Evolutionary conservation across 208 protist genomes (phyloP).

Genomic region (Acanthamoeba sp.): DNA sequence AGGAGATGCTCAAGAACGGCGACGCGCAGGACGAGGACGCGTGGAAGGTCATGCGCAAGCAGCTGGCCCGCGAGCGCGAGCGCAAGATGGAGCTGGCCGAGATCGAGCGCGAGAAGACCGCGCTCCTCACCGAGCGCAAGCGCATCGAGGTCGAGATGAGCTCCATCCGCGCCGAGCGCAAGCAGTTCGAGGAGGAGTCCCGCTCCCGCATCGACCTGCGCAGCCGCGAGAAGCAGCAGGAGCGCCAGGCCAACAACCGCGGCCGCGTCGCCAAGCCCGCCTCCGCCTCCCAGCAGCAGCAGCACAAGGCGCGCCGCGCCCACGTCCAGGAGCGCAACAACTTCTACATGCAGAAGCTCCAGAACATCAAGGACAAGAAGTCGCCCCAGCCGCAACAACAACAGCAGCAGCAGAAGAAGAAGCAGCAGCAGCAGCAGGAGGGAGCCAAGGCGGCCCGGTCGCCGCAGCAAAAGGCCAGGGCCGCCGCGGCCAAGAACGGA

Average conservation of each 20-base stretch:
- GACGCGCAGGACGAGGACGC: slow-evolving; percentile 29
- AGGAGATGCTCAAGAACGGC: slow-evolving; percentile 12
- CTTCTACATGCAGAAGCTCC: slow-evolving; percentile 59
- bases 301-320: neutral
- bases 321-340: slow-evolving; percentile 33
- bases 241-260: slow-evolving; percentile 30
- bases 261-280: neutral
- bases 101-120: slow-evolving; percentile 4
- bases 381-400: too few species aligned
- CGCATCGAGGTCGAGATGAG: slow-evolving; percentile 40
- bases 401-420: slow-evolving; percentile 5
- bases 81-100: slow-evolving; percentile 26
- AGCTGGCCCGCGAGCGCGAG: slow-evolving; percentile 21
- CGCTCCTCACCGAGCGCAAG: slow-evolving; percentile 6
- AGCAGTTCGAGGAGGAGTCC: slow-evolving; percentile 24
- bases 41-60: slow-evolving; percentile 29
- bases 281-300: neutral
- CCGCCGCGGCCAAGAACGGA: neutral
- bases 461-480: neutral
- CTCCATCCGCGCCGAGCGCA: slow-evolving; percentile 44
- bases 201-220: slow-evolving; percentile 1
- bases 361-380: slow-evolving; percentile 64
- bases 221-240: slow-evolving; percentile 47
- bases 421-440: neutral
- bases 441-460: neutral